Conservation (phyloP, 305 asterid genomes). For the Vinca major region DNA sequence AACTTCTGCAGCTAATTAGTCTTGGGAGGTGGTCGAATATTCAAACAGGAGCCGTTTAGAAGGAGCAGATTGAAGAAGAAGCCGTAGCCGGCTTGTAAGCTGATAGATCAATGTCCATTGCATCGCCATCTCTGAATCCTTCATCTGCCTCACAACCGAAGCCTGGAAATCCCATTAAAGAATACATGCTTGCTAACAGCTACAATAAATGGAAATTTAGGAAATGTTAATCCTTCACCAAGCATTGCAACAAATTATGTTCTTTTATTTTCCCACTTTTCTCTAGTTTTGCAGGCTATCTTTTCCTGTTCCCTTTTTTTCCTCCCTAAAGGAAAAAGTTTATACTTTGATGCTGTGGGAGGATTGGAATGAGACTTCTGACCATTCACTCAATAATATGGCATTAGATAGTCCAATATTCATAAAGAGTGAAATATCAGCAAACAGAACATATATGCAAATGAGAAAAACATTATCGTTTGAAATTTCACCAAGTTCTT, state of each 20-base stretch:
- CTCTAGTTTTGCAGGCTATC: neutral
- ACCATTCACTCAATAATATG: neutral
- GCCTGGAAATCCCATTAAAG: conserved; percentile 39
- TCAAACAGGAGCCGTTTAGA: conserved; percentile 87
- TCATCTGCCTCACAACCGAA: conserved; percentile 99
- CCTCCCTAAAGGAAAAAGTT: too few species aligned
- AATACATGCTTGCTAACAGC: too few species aligned
- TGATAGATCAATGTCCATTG: conserved; percentile 98
- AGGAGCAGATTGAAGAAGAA: conserved; percentile 90
- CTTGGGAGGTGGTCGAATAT: conserved; percentile 87
- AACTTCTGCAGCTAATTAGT: conserved; percentile 25
- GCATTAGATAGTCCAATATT: neutral
- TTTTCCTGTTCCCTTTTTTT: neutral
- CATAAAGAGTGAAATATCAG: neutral
- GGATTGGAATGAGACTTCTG: neutral
- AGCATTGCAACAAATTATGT: neutral
- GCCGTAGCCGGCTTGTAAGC: conserved; percentile 86
- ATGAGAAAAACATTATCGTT: neutral
- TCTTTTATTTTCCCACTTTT: neutral
- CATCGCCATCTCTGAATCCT: conserved; percentile 99
- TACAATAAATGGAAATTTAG: too few species aligned
- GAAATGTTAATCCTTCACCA: too few species aligned
- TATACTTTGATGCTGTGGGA: neutral
- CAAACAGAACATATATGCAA: neutral
- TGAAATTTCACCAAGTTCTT: neutral